Evolutionary conservation across 78 protist genomes (phyloP), one percentile per base, ranked within the genome.

Genomic region (Protostelium mycophagum): DNA sequence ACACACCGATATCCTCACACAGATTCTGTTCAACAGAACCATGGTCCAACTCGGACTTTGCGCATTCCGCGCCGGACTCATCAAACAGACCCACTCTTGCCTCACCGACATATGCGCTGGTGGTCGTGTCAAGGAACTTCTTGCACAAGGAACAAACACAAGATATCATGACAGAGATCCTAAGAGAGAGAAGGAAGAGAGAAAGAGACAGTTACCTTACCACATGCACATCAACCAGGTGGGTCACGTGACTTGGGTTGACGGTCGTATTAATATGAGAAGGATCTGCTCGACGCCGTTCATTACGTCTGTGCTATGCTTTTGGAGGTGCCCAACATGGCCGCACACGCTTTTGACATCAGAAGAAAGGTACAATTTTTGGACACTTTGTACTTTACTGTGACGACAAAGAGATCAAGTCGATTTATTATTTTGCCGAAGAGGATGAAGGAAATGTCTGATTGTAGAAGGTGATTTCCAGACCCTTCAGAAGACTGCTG

Each of bases 141-240:
- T 97, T 16, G 97, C 98, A 0, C 99, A 97, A 88, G 97, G 98
- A 37, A 35, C 89, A 38, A 90, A 86, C 84, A 34, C 87, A 1
- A 84, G 89, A 38, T 88, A 91, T 83, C 85, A 85, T 31, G 98
- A 97, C 37, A 36, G 85, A 38, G 93, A 83, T 34, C 88, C 92
- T 29, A 91, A 92, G 87, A 84, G 93, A 38, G 97, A 97, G 91
- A 90, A 92, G 73, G 86, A 38, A 25, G 98, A 96, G 93, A 73
- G 90, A 29, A 37, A 84, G 63, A 91, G 98, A 31, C 93, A 91
- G 85, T 63, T 96, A 38, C 99, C 99, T 73, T 96, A 94, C 93
- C 99, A 97, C 96, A 92, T 97, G 98, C 98, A 97, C 97, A 96
- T 98, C 90, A 97, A 97, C 93, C 87, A 95, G 87, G n/a, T n/a